Evolutionary conservation across 768 basidiomycete species (phyloP), one percentile per base, ranked within the genome.

Genomic region (Lentinula edodes): DNA sequence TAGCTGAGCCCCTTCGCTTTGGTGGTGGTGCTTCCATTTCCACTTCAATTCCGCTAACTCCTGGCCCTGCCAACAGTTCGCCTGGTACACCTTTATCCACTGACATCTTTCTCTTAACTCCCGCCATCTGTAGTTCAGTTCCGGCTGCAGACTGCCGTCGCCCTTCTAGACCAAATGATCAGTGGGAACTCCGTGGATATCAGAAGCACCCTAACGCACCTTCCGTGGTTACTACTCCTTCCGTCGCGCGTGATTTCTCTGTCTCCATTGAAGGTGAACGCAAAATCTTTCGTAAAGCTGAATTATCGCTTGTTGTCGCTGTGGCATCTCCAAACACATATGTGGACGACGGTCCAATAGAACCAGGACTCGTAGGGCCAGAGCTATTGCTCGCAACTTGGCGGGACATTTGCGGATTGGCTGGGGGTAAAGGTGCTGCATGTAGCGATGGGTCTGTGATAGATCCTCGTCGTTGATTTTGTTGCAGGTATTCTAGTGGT

Each of bases 91-190:
- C 75, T 20, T 83, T 73, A n/a, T 90, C 90, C 64, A 80, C 77
- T 23, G 91, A 91, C 79, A 91, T 87, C 76, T 94, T 94, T 66
- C 92, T 83, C 72, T 93, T 93, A 61, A 84, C 86, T 57, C 90
- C 90, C 68, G 15, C 36, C 9, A 46, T 38, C 39, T 60, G 58
- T 35, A 16, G 32, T 13, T 60, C 58, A n/a, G 42, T 32, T 34
- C 56, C 56, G 18, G 56, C 12, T 58, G 56, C 34, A 9, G 56
- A 58, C 41, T 41, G 56, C 16, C 58, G 28, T 51, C 58, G 20
- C 39, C 77, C 73, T 89, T 77, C 52, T 89, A 81, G 78, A 88
- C 88, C 65, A 23, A 74, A 69, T 86, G 85, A 74, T 90, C 87
- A 52, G 36, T 52, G 43, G 20, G 43, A 48, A 56, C 28, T 38